Evolutionary conservation across 1,139 yeast genomes (phyloP), one percentile per base, ranked within the genome.

Genomic region (Yamadazyma kanchanaburiensis): DNA sequence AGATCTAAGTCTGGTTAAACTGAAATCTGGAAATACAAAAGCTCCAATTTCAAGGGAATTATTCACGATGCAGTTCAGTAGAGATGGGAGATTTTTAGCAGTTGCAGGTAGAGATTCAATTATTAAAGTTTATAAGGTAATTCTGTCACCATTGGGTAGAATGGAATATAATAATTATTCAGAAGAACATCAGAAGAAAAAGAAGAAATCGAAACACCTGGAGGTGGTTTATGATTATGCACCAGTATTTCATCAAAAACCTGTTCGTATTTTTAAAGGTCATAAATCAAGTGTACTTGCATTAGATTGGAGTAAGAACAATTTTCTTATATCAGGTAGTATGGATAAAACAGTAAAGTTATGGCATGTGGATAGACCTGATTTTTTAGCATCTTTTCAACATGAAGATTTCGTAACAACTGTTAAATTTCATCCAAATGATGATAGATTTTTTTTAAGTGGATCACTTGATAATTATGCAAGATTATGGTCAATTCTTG

Each of bases 241-340:
- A 0, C 94, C 96, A 0, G 86, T 89, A 1, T 88, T 89, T 52
- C 82, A 80, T 43, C 74, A 77, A n/a, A 55, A 54, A 16, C 96
- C 96, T 0, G 53, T 70, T 10, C 64, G 75, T 18, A 70, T 71
- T 12, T 82, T 77, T 39, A 58, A 53, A 27, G 94, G 87, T 15
- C 97, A 89, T 53, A 58, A 73, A 1, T 74, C 74, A 28, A 83
- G 86, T 38, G 70, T 89, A 15, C 57, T 87, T 21, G 77, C 85
- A 8, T 51, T 89, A 24, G 86, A 86, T 46, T 89, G 97, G 97
- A 82, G 94, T 34, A 83, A 82, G 43, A 88, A 88, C 56, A 82
- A 81, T 48, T 89, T 89, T 42, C 54, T 89, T 19, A 52, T 88
- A 1, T 71, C 94, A 1, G 82, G 94, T 3, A 82, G 95, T 6